phyloP scores from a whole-genome alignment of 2,329 filamentous ascomycete species.

The Trichoderma polysporum region DNA sequence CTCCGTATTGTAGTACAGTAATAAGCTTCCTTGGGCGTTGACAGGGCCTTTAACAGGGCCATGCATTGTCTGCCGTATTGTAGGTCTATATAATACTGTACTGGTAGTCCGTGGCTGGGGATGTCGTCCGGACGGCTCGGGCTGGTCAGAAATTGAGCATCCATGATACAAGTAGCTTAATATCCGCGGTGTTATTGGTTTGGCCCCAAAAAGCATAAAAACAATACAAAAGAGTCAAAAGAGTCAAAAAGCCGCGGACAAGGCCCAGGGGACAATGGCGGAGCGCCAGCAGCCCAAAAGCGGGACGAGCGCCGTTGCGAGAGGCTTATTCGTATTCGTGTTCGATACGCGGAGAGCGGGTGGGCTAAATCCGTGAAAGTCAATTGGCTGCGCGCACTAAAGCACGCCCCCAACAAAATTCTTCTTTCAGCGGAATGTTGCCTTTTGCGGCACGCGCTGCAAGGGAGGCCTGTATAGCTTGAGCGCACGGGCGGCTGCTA shows the following conservation, averaged over 20 bases:
- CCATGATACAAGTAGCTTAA: neutral
- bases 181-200: neutral
- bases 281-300: constrained; percentile 1
- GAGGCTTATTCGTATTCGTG: constrained; percentile 28
- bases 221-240: neutral
- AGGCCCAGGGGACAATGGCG: neutral
- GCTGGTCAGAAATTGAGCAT: neutral
- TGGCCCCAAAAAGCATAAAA: neutral
- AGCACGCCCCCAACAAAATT: constrained; percentile 5
- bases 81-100: no score
- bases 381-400: neutral
- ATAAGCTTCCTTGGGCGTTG: neutral
- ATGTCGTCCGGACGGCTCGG: neutral
- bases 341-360: constrained; percentile 20
- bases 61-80: neutral
- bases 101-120: neutral
- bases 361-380: neutral
- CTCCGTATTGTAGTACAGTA: no score
- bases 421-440: neutral
- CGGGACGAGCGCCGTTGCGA: neutral
- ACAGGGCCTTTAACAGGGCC: neutral
- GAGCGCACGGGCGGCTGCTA: neutral
- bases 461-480: constrained; percentile 5
- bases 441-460: constrained; percentile 17
- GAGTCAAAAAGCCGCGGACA: neutral